Evolutionary conservation across 371 early-diverging fungal genomes (phyloP).

Genomic region (Gilbertella persicaria): DNA sequence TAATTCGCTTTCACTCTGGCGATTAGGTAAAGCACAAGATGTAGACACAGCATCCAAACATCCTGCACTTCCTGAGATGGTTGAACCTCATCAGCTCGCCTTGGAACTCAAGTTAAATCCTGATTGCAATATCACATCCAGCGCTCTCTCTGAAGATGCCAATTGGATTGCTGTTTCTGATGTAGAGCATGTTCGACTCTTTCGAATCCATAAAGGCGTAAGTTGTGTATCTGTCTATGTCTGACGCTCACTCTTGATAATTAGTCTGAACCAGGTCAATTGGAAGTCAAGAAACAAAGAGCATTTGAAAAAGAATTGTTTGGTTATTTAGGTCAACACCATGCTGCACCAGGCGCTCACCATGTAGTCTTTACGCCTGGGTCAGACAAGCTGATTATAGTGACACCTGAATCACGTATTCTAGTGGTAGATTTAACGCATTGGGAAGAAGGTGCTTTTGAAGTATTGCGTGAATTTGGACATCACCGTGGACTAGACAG

Average conservation of each 20-base stretch:
- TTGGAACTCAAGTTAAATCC: constrained; percentile 65
- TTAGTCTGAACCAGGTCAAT: constrained; percentile 45
- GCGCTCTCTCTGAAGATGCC: constrained; percentile 83
- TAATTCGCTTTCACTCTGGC: constrained; percentile 77
- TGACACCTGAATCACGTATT: constrained; percentile 66
- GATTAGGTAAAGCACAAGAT: constrained; percentile 61
- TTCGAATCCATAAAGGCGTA: constrained; percentile 62
- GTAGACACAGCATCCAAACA: constrained; percentile 19
- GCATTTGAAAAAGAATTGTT: constrained; percentile 43
- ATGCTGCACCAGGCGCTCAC: constrained; percentile 54
- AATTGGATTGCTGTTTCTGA: constrained; percentile 85
- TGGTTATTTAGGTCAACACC: constrained; percentile 30
- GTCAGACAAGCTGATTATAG: constrained; percentile 62
- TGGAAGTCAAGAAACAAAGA: constrained; percentile 55
- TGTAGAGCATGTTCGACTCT: constrained; percentile 71
- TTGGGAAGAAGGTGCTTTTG: constrained; percentile 55
- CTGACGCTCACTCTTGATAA: too few species aligned
- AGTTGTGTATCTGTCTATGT: constrained; percentile 20
- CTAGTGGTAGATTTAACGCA: constrained; percentile 61
- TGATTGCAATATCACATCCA: constrained; percentile 66
- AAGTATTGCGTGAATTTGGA: constrained; percentile 58
- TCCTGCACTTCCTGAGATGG: constrained; percentile 46
- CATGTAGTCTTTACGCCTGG: constrained; percentile 73
- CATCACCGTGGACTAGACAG: constrained; percentile 64
- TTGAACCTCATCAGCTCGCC: constrained; percentile 64